These are phyloP conservation scores for Pythium brachiatum DNA, from an alignment of 352 stramenopile species.

Conservation along the genomic window DNA sequence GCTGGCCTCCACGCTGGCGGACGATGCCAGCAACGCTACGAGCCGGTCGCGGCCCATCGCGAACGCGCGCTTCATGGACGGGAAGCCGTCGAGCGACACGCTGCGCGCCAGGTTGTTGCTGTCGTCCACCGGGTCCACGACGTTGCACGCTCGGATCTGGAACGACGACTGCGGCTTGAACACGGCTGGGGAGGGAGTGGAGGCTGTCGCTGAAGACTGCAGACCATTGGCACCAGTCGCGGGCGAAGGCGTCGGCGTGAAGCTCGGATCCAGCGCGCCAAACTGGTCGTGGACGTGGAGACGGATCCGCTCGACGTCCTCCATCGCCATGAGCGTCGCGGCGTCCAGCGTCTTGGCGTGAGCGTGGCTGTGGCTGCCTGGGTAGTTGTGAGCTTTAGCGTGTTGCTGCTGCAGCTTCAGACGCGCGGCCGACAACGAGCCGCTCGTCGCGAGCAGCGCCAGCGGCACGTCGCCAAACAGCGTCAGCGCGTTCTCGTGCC, in stretches of 20 bases:
- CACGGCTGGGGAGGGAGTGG: neutral
- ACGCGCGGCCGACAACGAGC: slow-evolving; percentile 30
- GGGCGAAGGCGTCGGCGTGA: neutral
- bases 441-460: slow-evolving; percentile 38
- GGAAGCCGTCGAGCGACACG: slow-evolving; percentile 69
- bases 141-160: slow-evolving; percentile 81
- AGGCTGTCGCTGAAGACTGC: neutral
- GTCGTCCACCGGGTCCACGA: slow-evolving; percentile 86
- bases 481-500: slow-evolving; percentile 76
- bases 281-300: slow-evolving; percentile 55
- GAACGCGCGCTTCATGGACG: slow-evolving; percentile 70
- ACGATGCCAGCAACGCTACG: neutral
- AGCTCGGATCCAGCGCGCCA: slow-evolving; percentile 41
- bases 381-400: neutral
- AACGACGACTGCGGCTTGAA: slow-evolving; percentile 38
- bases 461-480: slow-evolving; percentile 76
- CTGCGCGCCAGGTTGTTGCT: slow-evolving; percentile 86
- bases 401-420: slow-evolving; percentile 25
- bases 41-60: slow-evolving; percentile 56
- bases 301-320: slow-evolving; percentile 52
- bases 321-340: slow-evolving; percentile 29
- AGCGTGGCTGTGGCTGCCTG: slow-evolving; percentile 1
- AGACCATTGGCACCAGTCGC: neutral
- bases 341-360: neutral
- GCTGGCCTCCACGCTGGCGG: neutral